phyloP scores from a whole-genome alignment of 1,284 basidiomycete species.

The Peniophora sp. region DNA sequence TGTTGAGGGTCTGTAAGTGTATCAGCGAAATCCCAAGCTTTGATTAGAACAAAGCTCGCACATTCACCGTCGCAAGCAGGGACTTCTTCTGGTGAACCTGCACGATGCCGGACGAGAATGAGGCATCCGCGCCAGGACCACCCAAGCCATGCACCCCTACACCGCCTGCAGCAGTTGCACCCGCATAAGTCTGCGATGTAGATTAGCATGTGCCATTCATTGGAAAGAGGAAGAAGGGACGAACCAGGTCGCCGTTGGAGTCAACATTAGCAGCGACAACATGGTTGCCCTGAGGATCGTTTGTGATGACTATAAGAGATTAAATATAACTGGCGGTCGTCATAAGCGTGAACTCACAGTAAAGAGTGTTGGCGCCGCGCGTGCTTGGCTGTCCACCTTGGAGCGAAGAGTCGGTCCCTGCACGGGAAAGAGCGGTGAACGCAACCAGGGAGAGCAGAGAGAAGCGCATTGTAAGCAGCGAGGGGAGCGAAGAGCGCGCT shows the following conservation, averaged over 20 bases:
- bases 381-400: no score
- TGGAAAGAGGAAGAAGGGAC: neutral
- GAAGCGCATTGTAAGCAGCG: no score
- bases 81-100: neutral
- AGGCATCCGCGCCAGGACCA: conserved; percentile 4
- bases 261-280: neutral
- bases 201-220: neutral
- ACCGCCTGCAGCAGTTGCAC: neutral
- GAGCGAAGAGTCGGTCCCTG: no score
- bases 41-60: neutral
- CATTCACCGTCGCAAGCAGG: neutral
- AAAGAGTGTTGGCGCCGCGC: no score
- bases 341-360: no score
- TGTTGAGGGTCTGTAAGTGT: neutral
- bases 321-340: neutral
- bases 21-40: neutral
- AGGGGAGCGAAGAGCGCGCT: no score
- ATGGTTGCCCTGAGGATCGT: neutral
- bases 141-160: conserved; percentile 2
- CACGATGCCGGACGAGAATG: neutral
- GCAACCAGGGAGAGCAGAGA: no score
- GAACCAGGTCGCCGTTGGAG: neutral
- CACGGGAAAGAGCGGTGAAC: no score
- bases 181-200: conserved; percentile 8
- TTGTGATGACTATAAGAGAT: neutral